phyloP scores from a whole-genome alignment of 2,329 filamentous ascomycete genomes.

The Aschersonia sp. region DNA sequence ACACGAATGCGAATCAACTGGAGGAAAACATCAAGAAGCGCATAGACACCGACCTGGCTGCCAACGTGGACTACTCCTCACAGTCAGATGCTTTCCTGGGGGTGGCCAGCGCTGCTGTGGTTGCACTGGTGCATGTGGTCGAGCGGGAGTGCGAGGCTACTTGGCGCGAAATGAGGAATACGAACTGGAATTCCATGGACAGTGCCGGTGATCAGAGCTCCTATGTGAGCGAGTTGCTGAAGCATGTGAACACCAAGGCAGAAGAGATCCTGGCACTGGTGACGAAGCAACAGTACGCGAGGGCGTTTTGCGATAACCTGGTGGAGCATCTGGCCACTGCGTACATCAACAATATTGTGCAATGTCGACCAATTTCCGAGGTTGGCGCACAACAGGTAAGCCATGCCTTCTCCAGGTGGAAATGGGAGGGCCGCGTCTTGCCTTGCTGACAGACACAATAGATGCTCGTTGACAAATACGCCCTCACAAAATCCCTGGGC shows the following conservation, averaged over 20 bases:
- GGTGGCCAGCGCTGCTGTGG: slow-evolving; percentile 76
- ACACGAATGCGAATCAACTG: slow-evolving; percentile 79
- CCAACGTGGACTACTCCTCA: slow-evolving; percentile 73
- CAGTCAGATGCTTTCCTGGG: slow-evolving; percentile 94
- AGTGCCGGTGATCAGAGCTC: slow-evolving; percentile 85
- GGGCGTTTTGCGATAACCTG: slow-evolving; percentile 92
- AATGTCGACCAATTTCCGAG: slow-evolving; percentile 82
- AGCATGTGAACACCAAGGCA: slow-evolving; percentile 54
- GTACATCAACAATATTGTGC: slow-evolving; percentile 73
- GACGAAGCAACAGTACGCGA: slow-evolving; percentile 82
- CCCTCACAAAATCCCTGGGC: slow-evolving; percentile 65
- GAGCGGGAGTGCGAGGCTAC: slow-evolving; percentile 70
- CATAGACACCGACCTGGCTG: slow-evolving; percentile 64
- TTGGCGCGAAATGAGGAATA: slow-evolving; percentile 97
- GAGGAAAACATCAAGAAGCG: slow-evolving; percentile 89
- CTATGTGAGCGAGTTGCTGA: slow-evolving; percentile 73
- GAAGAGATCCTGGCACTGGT: slow-evolving; percentile 63
- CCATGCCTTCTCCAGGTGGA: not conserved
- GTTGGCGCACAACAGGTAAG: slow-evolving; percentile 79
- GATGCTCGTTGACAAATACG: slow-evolving; percentile 94
- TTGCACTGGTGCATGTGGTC: slow-evolving; percentile 70
- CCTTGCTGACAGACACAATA: slow-evolving; percentile 18
- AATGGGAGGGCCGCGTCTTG: not conserved
- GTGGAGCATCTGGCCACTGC: slow-evolving; percentile 70
- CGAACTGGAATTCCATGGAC: slow-evolving; percentile 87